These are phyloP conservation scores for Ramichloridium luteum DNA, from an alignment of 2,329 filamentous ascomycete species.

Conservation along the genomic window DNA sequence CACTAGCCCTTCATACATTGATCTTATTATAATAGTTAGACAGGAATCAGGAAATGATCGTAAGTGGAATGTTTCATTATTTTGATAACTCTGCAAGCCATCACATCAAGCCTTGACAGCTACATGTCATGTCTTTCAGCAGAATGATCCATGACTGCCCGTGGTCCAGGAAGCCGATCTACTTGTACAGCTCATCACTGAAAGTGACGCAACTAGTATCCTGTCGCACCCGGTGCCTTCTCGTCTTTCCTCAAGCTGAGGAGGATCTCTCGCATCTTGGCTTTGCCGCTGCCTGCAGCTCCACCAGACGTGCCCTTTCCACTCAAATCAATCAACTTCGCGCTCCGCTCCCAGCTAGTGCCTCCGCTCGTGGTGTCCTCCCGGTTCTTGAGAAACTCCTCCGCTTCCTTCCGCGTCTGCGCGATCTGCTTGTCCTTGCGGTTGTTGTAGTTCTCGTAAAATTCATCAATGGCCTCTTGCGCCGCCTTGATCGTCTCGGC, in stretches of 20 bases:
- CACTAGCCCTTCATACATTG: too few species aligned
- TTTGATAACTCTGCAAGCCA: too few species aligned
- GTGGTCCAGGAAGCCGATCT: too few species aligned
- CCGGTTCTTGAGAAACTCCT: slow-evolving; percentile 76
- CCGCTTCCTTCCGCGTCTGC: slow-evolving; percentile 81
- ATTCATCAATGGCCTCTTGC: slow-evolving; percentile 91
- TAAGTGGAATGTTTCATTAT: too few species aligned
- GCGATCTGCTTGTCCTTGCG: slow-evolving; percentile 90
- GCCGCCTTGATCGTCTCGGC: slow-evolving; percentile 78
- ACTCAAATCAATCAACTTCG: slow-evolving; percentile 92
- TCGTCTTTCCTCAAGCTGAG: slow-evolving; percentile 84
- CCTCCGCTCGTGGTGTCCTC: slow-evolving; percentile 91
- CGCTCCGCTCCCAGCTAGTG: slow-evolving; percentile 96
- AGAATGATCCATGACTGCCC: too few species aligned
- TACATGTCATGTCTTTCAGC: too few species aligned
- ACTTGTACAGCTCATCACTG: too few species aligned
- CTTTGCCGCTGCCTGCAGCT: slow-evolving; percentile 82
- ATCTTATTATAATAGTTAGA: too few species aligned
- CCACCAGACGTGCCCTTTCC: slow-evolving; percentile 84
- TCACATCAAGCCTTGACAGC: too few species aligned
- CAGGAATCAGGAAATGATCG: too few species aligned
- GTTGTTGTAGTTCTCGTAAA: slow-evolving; percentile 98
- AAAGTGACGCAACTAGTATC: too few species aligned
- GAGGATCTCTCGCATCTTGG: slow-evolving; percentile 85
- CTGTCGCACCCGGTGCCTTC: slow-evolving; percentile 56